Evolutionary conservation across 495 filamentous ascomycete species (phyloP).

Genomic region (Penicillium malachiteum): DNA sequence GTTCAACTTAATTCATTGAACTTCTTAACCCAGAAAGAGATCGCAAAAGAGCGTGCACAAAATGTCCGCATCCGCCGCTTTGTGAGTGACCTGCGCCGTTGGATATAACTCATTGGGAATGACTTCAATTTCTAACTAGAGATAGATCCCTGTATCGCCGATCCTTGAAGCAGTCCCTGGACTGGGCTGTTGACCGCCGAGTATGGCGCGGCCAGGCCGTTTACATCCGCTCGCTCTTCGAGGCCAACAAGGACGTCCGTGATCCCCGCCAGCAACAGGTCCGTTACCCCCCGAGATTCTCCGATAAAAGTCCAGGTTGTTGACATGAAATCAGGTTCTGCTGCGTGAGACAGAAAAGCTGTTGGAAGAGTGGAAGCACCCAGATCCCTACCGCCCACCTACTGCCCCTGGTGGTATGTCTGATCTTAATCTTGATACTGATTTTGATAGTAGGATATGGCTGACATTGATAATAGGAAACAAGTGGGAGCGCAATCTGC

Average conservation of each 20-base stretch:
- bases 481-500: constrained; percentile 94
- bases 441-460: background rate
- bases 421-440: background rate
- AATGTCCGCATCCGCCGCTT: constrained; percentile 40
- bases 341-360: constrained; percentile 84
- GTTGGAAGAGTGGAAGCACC: constrained; percentile 94
- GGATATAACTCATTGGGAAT: background rate
- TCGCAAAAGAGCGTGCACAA: constrained; percentile 11
- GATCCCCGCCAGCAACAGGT: constrained; percentile 89
- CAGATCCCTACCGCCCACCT: constrained; percentile 84
- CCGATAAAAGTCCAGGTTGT: background rate
- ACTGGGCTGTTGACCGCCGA: constrained; percentile 88
- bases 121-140: constrained; percentile 12
- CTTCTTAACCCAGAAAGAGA: background rate
- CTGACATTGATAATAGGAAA: constrained; percentile 60
- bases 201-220: constrained; percentile 94
- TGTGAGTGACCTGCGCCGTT: constrained; percentile 27
- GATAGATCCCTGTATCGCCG: constrained; percentile 88
- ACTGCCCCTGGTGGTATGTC: constrained; percentile 88
- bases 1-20: too few species aligned
- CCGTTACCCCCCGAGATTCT: constrained; percentile 21
- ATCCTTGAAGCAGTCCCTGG: constrained; percentile 85
- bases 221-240: constrained; percentile 93
- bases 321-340: constrained; percentile 57
- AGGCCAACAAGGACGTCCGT: constrained; percentile 82